Evolutionary conservation across 1,284 basidiomycete genomes (phyloP).

Genomic region (Papiliotrema nemorosa): DNA sequence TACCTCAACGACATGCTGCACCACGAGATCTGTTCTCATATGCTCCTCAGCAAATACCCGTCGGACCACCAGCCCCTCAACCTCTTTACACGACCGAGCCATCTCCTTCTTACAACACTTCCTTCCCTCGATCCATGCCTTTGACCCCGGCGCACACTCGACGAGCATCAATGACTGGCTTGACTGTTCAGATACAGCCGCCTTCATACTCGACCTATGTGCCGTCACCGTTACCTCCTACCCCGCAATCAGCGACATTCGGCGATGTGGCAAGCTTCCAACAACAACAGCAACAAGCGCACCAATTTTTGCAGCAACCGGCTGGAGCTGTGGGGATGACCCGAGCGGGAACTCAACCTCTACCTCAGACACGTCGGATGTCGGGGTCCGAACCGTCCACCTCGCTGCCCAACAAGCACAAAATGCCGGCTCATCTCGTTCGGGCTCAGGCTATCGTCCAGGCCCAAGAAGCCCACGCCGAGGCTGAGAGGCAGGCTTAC

Average conservation of each 20-base stretch:
- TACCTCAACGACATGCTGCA: conserved; percentile 24
- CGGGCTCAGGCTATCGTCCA: conserved; percentile 30
- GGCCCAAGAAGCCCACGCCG: conserved; percentile 24
- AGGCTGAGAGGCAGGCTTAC: conserved; percentile 19
- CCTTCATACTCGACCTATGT: conserved; percentile 21
- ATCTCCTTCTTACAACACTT: conserved; percentile 14
- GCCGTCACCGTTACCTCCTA: conserved; percentile 16
- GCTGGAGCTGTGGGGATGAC: conserved; percentile 17
- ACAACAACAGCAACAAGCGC: too few relatives aligned
- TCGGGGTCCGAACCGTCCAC: conserved; percentile 8
- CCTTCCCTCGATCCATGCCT: conserved; percentile 16
- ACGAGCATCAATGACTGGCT: conserved; percentile 10
- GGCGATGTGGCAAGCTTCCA: neutral
- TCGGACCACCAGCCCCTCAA: conserved; percentile 18
- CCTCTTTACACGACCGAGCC: conserved; percentile 29
- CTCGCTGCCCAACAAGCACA: neutral
- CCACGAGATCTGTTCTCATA: conserved; percentile 32
- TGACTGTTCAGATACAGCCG: conserved; percentile 27
- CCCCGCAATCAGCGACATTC: conserved; percentile 29
- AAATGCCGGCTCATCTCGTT: conserved; percentile 23
- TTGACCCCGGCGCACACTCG: conserved; percentile 13
- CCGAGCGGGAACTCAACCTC: conserved; percentile 27
- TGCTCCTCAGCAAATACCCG: conserved; percentile 23
- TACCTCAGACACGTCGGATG: conserved; percentile 18
- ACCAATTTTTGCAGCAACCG: conserved; percentile 1